These are phyloP conservation scores for Cornus kousa DNA, from an alignment of 148 eudicot species.

Conservation along the genomic window DNA sequence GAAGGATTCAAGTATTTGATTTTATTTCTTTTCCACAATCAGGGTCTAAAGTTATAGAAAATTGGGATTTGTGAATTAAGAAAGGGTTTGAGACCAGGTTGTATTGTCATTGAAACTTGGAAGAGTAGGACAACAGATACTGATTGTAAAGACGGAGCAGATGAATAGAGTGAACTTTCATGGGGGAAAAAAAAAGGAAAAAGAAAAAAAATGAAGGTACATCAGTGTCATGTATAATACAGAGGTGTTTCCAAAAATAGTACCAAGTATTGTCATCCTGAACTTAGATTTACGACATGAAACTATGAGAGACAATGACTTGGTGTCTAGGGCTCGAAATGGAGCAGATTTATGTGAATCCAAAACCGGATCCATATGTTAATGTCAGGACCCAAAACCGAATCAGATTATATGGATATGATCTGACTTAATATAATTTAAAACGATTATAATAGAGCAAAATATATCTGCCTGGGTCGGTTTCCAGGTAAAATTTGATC, in stretches of 20 bases:
- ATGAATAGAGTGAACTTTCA: neutral
- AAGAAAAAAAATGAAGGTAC: neutral
- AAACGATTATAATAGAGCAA: no score
- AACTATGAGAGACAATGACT: neutral
- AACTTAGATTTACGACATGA: neutral
- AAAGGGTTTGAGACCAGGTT: neutral
- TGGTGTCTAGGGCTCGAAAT: neutral
- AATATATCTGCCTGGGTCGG: no score
- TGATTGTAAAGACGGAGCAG: neutral
- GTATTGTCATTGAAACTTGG: neutral
- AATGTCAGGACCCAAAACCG: no score
- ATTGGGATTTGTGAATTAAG: neutral
- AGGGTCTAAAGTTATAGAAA: neutral
- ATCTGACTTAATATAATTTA: no score
- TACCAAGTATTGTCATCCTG: neutral
- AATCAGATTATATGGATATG: no score
- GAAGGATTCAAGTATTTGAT: neutral
- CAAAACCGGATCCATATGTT: no score
- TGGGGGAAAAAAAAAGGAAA: no score
- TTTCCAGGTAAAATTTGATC: no score
- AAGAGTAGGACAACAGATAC: neutral
- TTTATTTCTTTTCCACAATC: neutral
- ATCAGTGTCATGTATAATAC: neutral
- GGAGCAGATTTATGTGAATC: neutral
- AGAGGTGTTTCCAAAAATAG: neutral